Evolutionary conservation across 2,329 filamentous ascomycete species (phyloP).

Genomic region (Hypoxylon sp.): DNA sequence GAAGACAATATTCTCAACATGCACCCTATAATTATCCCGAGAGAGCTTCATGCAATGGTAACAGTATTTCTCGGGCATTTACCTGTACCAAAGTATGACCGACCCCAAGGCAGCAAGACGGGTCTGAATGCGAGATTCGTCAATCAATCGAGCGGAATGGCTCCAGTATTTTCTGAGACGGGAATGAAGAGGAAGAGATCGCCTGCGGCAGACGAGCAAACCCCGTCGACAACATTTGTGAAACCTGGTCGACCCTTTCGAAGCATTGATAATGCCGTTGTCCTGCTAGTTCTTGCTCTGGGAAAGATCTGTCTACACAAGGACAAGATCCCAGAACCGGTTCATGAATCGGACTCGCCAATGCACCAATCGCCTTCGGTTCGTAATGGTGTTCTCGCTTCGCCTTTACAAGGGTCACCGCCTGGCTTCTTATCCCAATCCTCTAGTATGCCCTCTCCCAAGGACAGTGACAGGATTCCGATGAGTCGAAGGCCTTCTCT

Average conservation of each 20-base stretch:
- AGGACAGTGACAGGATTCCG: slow-evolving; percentile 61
- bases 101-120: slow-evolving; percentile 42
- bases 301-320: slow-evolving; percentile 81
- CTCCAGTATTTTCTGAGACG: slow-evolving; percentile 45
- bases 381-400: slow-evolving; percentile 66
- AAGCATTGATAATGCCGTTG: slow-evolving; percentile 83
- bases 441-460: slow-evolving; percentile 65
- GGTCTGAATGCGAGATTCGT: slow-evolving; percentile 52
- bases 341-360: slow-evolving; percentile 61
- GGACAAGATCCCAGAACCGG: slow-evolving; percentile 69
- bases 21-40: slow-evolving; percentile 72
- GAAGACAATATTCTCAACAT: slow-evolving; percentile 73
- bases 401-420: slow-evolving; percentile 69
- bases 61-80: slow-evolving; percentile 65
- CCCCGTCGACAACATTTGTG: slow-evolving; percentile 49
- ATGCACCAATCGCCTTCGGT: slow-evolving; percentile 57
- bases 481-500: slow-evolving; percentile 66
- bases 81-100: slow-evolving; percentile 57
- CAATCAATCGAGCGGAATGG: slow-evolving; percentile 45
- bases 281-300: slow-evolving; percentile 85
- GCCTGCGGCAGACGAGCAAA: slow-evolving; percentile 54
- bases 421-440: slow-evolving; percentile 61
- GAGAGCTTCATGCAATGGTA: slow-evolving; percentile 66
- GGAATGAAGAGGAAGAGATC: slow-evolving; percentile 70
- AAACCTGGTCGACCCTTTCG: slow-evolving; percentile 68